Conservation (phyloP, 352 stramenopile genomes). For the Globisporangium cederbergense region DNA sequence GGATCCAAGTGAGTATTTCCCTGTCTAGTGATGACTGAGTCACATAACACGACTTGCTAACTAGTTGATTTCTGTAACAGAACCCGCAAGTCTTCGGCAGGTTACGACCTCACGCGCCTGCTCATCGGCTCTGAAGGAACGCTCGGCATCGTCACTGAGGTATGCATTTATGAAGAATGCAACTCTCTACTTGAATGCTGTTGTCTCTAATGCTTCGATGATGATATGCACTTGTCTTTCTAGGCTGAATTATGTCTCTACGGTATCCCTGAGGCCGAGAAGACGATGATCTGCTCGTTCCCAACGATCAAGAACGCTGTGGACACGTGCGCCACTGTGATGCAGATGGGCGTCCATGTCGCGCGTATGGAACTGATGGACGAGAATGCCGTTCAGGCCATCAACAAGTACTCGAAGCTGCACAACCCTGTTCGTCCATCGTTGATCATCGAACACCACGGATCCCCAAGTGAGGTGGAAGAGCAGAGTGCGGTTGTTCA, state of each 20-base stretch:
- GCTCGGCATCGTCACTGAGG: slow-evolving; percentile 93
- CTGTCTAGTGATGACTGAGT: neutral
- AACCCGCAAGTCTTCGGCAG: slow-evolving; percentile 95
- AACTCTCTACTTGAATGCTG: neutral
- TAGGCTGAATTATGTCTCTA: slow-evolving; percentile 92
- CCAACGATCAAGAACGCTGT: slow-evolving; percentile 83
- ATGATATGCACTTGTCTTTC: neutral
- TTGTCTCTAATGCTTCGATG: neutral
- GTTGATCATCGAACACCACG: slow-evolving; percentile 95
- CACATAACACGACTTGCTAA: neutral
- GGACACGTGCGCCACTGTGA: slow-evolving; percentile 77
- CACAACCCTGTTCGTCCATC: slow-evolving; percentile 79
- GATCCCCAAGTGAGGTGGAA: slow-evolving; percentile 68
- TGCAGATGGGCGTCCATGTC: slow-evolving; percentile 87
- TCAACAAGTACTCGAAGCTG: slow-evolving; percentile 87
- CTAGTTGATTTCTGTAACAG: slow-evolving; percentile 23
- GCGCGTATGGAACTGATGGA: slow-evolving; percentile 89
- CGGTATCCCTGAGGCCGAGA: slow-evolving; percentile 87
- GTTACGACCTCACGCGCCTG: slow-evolving; percentile 95
- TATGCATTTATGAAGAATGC: slow-evolving; percentile 8
- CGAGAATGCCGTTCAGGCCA: slow-evolving; percentile 68
- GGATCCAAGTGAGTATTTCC: slow-evolving; percentile 65
- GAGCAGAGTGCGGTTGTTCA: slow-evolving; percentile 87
- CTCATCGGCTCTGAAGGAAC: slow-evolving; percentile 95
- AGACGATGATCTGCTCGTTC: slow-evolving; percentile 94